Evolutionary conservation across 805 yeast species (phyloP), one percentile per base, ranked within the genome.

Genomic region (Barnettozyma pratensis): DNA sequence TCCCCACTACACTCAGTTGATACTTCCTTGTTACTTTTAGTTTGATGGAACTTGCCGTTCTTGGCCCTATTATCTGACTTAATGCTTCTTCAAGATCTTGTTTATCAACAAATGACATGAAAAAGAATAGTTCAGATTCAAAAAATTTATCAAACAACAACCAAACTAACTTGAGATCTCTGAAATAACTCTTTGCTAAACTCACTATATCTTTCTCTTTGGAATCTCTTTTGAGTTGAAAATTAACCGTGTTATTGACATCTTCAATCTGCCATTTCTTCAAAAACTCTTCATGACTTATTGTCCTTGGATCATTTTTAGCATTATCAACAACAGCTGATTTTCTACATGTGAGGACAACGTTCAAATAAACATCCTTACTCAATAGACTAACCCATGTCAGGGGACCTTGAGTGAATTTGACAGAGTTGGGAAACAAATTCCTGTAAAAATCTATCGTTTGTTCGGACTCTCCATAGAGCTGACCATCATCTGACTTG

Each of bases 331-430:
- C 9, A n/a, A 36, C 29, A 11, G 10, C 10, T 27, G 47, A 19
- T 7, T 37, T 50, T 11, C 48, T 37, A 3, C 54, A 37, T 3
- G 42, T 48, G 0, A 51, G 32, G 9, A 52, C 45, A 7, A 60
- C 42, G 37, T 54, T 56, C 37, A 61, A 37, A 39, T 57, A 61
- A 8, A 51, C 46, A 42, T 61, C 65, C 35, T 59, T 61, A 12
- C 57, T 44, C 12, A 61, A 26, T 25, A 61, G 31, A 1, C 61
- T 51, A 0, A 54, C 57, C 65, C 65, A 61, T 3, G 61, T 53
- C 12, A 61, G 46, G 0, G 57, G 49, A 4, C 64, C 64, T 28
- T 58, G 59, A 5, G 45, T 30, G 1, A 54, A 45, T 38, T 54
- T 39, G 2, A 56, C 47, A 1, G 53, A 41, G 7, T 14, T 46